Percentiles rank a stretch among this genome's conserved stretches.
phyloP scores from a whole-genome alignment of 2,329 filamentous ascomycete genomes.

The Volutella citrinella region DNA sequence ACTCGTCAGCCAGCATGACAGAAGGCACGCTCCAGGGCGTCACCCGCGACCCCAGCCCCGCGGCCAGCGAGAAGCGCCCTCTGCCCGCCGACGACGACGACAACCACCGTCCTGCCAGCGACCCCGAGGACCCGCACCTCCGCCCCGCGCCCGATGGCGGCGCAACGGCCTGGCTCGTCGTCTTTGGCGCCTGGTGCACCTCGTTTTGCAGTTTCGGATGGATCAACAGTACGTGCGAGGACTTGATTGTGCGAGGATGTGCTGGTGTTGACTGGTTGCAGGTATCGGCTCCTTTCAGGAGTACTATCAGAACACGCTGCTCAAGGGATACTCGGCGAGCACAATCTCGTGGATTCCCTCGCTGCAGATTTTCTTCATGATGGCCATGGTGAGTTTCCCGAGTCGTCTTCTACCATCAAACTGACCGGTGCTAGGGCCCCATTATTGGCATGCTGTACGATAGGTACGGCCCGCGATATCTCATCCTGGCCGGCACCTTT shows the following conservation, averaged over 20 bases:
- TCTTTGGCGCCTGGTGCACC: constrained; percentile 39
- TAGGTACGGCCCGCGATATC: constrained; percentile 55
- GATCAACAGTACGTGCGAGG: constrained; percentile 47
- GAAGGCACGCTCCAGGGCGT: too few relatives aligned
- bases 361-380: constrained; percentile 54
- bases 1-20: too few relatives aligned
- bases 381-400: constrained; percentile 34
- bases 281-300: constrained; percentile 54
- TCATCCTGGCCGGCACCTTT: constrained; percentile 51
- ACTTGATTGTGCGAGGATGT: neutral
- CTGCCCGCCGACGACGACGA: too few relatives aligned
- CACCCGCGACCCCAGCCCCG: too few relatives aligned
- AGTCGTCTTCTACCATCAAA: neutral
- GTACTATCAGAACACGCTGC: constrained; percentile 51
- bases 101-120: too few relatives aligned
- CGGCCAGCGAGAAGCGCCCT: too few relatives aligned
- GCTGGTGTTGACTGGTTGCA: too few relatives aligned
- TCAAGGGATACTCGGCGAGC: constrained; percentile 47
- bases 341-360: constrained; percentile 62
- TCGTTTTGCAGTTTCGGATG: constrained; percentile 41
- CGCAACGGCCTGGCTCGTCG: constrained; percentile 35
- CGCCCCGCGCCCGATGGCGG: constrained; percentile 28
- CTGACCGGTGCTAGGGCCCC: constrained; percentile 41
- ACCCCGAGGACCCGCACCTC: too few relatives aligned
- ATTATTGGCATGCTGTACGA: constrained; percentile 64